Percentiles rank a stretch among this genome's conserved stretches.
Evolutionary conservation across 352 stramenopile genomes (phyloP).

Genomic region (Pythium dissotocum): DNA sequence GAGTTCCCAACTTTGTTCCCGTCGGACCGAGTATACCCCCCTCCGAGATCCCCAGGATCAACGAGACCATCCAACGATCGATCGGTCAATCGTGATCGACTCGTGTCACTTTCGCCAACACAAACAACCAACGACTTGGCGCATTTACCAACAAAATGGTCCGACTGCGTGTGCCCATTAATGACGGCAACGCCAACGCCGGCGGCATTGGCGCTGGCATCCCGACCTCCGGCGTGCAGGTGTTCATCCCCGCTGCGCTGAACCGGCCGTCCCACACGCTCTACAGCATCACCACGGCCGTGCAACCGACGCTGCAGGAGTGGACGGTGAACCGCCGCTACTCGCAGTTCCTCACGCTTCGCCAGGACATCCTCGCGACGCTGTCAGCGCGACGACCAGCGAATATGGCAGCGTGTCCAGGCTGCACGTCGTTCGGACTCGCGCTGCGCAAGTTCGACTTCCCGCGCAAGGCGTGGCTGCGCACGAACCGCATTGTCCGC

Average conservation of each 20-base stretch:
- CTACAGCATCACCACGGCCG: constrained; percentile 82
- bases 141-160: constrained; percentile 9
- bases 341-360: constrained; percentile 84
- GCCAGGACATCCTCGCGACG: constrained; percentile 60
- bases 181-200: constrained; percentile 21
- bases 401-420: constrained; percentile 44
- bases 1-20: neutral
- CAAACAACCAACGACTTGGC: neutral
- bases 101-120: neutral
- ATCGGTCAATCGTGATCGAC: neutral
- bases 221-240: constrained; percentile 50
- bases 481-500: constrained; percentile 73
- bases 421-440: constrained; percentile 64
- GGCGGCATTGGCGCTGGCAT: constrained; percentile 1
- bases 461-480: constrained; percentile 64
- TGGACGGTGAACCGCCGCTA: constrained; percentile 87
- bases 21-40: constrained; percentile 1
- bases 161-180: constrained; percentile 19
- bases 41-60: neutral
- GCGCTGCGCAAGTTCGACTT: constrained; percentile 67
- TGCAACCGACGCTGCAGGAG: constrained; percentile 77
- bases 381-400: constrained; percentile 25
- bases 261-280: constrained; percentile 83
- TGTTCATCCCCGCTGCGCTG: constrained; percentile 81
- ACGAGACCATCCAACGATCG: neutral